Base-by-base conservation (phyloP, 164 flowering plant genomes). In the Berberis thunbergii region DNA sequence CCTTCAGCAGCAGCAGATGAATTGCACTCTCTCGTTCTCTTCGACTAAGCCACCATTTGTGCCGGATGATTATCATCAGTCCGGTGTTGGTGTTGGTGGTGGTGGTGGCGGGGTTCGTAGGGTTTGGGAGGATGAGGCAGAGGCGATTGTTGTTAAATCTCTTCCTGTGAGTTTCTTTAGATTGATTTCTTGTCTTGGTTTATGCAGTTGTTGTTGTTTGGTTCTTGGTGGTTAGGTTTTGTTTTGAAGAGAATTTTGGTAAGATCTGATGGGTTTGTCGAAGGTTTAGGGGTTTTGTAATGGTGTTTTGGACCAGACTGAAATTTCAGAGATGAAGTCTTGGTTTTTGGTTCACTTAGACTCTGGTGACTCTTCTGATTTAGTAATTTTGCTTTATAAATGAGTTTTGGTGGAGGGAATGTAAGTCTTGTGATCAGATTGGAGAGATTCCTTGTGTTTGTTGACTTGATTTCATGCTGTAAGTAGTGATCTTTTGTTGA, bases 51-150 rank as follows among this genome's bases (percentile, higher is more conserved):
- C 78, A 57, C 73, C 78, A 5, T 75, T 72, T 43, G 73, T 67
- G 41, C 64, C 74, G 6, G 74, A 73, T 11, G 79, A 73, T 55
- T 76, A 76, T 39, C 79, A 73, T 53, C 61, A 70, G 45, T 76
- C 71, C 45, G 66, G 73, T 26, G 67, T 54, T 6, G 72, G 57
- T 42, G 57, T 49, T 45, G 53, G 55, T 13, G 39, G 62, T 38
- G 57, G 46, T 42, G 64, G 62, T 1, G 50, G 57, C n/a, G 73
- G 50, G 44, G 57, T 45, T 44, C 59, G 57, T 7, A 41, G 60
- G 41, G 61, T 59, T 49, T 61, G 53, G 1, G 70, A 62, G 44
- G 76, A 63, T 41, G 72, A 71, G 55, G 57, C 45, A 38, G 79
- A 70, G 9, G 70, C 57, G 9, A 63, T 73, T 39, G 65, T 76